phyloP scores from a whole-genome alignment of 208 protist genomes.

The Entamoeba moshkovskii region DNA sequence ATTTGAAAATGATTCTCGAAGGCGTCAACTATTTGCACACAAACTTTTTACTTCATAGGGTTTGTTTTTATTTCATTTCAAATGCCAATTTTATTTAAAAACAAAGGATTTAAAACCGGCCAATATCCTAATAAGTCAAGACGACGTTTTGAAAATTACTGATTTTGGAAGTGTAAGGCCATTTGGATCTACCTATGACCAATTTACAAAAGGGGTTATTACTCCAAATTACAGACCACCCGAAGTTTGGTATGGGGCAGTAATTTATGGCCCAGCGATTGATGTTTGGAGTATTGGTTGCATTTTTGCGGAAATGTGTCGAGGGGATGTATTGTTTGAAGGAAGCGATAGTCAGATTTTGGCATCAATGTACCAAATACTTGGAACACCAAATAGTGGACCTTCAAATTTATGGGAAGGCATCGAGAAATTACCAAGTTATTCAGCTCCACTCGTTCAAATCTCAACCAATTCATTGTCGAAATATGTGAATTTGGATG shows the following conservation, averaged over 20 bases:
- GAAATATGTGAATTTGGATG: background rate
- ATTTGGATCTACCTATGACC: constrained; percentile 22
- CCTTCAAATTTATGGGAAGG: constrained; percentile 9
- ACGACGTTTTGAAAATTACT: constrained; percentile 10
- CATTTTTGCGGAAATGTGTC: constrained; percentile 91
- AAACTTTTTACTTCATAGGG: constrained; percentile 39
- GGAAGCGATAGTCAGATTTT: constrained; percentile 34
- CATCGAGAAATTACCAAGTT: background rate
- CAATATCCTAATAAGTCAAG: constrained; percentile 63
- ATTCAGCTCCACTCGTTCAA: background rate
- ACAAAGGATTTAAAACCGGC: constrained; percentile 77
- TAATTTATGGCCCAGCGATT: constrained; percentile 86
- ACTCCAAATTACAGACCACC: constrained; percentile 98
- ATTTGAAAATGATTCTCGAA: constrained; percentile 65
- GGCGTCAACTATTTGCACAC: background rate
- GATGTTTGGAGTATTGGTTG: constrained; percentile 98
- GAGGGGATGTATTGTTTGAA: constrained; percentile 19
- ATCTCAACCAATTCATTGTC: background rate
- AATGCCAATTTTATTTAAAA: constrained; percentile 73
- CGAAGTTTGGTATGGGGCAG: constrained; percentile 89
- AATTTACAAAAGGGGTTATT: constrained; percentile 40
- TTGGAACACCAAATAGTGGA: constrained; percentile 29
- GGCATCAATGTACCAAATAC: constrained; percentile 37
- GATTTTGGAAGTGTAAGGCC: constrained; percentile 33
- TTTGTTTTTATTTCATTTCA: constrained; percentile 61